Evolutionary conservation across 1,139 yeast genomes (phyloP).

Genomic region (Yamadazyma taylorii): DNA sequence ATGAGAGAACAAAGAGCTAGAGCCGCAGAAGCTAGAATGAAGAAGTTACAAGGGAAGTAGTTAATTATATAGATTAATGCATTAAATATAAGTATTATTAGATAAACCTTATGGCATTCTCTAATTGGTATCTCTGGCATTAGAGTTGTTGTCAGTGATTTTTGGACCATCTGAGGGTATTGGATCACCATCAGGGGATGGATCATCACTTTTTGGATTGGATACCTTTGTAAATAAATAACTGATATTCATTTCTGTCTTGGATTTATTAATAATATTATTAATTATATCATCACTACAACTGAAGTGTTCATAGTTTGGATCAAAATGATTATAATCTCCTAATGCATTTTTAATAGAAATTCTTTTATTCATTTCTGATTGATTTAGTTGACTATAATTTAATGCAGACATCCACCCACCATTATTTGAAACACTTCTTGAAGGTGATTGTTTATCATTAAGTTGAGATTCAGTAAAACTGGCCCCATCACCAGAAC

Average conservation of each 20-base stretch:
- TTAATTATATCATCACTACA: conserved; percentile 13
- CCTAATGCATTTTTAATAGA: conserved; percentile 57
- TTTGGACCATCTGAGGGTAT: no score
- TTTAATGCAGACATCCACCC: conserved; percentile 58
- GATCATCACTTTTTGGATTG: conserved; percentile 7
- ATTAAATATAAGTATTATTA: no score
- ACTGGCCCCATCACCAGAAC: conserved; percentile 52
- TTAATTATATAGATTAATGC: conserved; percentile 1
- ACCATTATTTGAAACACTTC: conserved; percentile 3
- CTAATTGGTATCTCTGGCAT: no score
- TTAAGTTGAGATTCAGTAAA: background rate
- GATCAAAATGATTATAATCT: conserved; percentile 64
- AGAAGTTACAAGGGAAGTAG: conserved; percentile 12
- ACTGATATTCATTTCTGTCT: conserved; percentile 10
- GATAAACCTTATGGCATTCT: no score
- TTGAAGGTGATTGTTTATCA: background rate
- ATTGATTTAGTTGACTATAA: conserved; percentile 35
- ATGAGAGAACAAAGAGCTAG: conserved; percentile 95
- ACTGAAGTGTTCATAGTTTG: conserved; percentile 18
- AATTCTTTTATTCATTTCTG: conserved; percentile 29
- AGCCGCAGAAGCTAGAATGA: conserved; percentile 90
- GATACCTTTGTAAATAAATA: conserved; percentile 17
- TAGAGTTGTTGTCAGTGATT: no score
- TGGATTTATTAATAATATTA: conserved; percentile 7
- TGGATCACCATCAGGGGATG: no score